Base-by-base conservation (phyloP, 2,329 filamentous ascomycete species). In the Cytospora mali region DNA sequence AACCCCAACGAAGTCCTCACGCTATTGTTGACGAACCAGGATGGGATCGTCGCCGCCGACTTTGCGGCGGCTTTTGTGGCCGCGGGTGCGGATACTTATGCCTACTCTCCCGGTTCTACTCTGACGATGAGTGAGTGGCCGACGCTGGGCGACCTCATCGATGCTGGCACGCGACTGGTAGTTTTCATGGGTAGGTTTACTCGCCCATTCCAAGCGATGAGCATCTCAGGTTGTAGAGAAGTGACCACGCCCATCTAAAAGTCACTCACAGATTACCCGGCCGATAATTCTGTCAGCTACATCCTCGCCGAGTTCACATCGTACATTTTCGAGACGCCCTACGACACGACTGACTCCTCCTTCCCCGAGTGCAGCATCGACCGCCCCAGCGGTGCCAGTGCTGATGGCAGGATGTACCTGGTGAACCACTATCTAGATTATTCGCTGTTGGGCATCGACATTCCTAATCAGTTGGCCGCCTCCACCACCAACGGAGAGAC, bases 301-400 rank as follows among this genome's bases (percentile, higher is more conserved):
- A 84, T 91, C 55, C 78, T 89, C 60, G 78, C 84, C 69, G 82
- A 90, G 71, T 90, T 87, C 70, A 75, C 77, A 28, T 85, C 85
- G 73, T 83, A 64, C 25, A 60, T 64, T 29, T 46, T 21, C 39
- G 39, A 46, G n/a, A 21, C 39, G 39, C 39, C 18, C n/a, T 46
- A 46, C 7, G 39, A 46, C 39, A 42, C 35, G 35, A 83, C 81
- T 1, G 77, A 83, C 55, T 75, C 81, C 0, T 78, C 77, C 16
- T 88, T 90, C 70, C 86, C 86, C 69, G 83, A 82, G 51, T 94
- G 91, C 75, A 77, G 78, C 11, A 80, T 91, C 3, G 81, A 90
- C 70, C 82, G 90, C 6, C 91, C 91, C 0, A 52, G 71, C 0
- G 73, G 72, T 0, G 76, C 74, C 23, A 71, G 76, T 29, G 69